Conservation (phyloP, 2,329 filamentous ascomycete genomes). For the Parastagonospora nodorum region DNA sequence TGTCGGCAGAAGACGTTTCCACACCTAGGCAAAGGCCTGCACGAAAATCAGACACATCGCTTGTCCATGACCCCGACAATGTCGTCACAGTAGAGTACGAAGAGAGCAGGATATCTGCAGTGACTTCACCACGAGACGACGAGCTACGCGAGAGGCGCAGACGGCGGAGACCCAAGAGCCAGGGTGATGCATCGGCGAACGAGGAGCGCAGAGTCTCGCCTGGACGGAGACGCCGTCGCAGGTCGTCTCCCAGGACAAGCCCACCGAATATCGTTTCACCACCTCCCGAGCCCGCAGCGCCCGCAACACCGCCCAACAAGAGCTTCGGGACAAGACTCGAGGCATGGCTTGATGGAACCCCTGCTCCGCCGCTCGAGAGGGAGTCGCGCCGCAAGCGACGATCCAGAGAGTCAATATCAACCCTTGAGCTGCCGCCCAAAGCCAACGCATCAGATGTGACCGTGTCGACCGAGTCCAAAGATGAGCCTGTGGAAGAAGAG, state of each 20-base stretch:
- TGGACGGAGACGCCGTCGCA: conserved; percentile 27
- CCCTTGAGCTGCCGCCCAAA: conserved; percentile 28
- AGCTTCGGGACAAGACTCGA: conserved; percentile 61
- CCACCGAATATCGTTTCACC: conserved; percentile 20
- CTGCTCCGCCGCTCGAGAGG: conserved; percentile 60
- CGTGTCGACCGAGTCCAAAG: conserved; percentile 26
- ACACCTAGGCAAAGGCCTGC: conserved; percentile 20
- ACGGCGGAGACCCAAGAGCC: conserved; percentile 31
- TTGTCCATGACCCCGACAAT: conserved; percentile 28
- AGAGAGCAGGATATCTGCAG: conserved; percentile 17
- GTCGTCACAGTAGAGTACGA: conserved; percentile 38
- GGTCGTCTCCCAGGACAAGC: conserved; percentile 31
- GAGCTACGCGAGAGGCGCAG: conserved; percentile 36
- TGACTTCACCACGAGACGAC: conserved; percentile 24
- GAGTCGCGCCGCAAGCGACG: conserved; percentile 25
- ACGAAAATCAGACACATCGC: conserved; percentile 31
- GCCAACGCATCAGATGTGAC: conserved; percentile 34
- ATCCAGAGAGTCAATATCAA: conserved; percentile 39
- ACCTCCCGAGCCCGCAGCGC: conserved; percentile 19
- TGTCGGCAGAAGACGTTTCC: conserved; percentile 38
- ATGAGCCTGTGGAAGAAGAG: conserved; percentile 21
- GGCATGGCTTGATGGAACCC: conserved; percentile 64
- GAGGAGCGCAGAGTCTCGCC: conserved; percentile 27
- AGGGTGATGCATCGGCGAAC: conserved; percentile 31
- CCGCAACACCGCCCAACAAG: conserved; percentile 46